These are phyloP conservation scores for Xylaria venustula DNA, from an alignment of 495 filamentous ascomycete genomes.

Conservation along the genomic window DNA sequence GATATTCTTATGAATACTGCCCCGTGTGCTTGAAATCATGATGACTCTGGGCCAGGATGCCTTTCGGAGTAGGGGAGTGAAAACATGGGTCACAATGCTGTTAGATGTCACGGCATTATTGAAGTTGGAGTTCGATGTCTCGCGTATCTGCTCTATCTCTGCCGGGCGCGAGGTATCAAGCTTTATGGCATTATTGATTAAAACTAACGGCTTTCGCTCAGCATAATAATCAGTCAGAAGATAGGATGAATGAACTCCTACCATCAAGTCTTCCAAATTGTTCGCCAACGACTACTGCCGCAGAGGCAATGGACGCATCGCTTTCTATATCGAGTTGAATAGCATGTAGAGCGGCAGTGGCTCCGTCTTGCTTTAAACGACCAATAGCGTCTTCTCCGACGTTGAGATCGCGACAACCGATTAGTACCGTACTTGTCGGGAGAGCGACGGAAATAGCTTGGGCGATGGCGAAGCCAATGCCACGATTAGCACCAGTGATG, in stretches of 20 bases:
- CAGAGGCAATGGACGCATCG: background rate
- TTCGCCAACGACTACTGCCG: background rate
- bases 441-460: conserved; percentile 27
- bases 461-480: conserved; percentile 36
- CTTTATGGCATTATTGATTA: conserved; percentile 1
- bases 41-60: conserved; percentile 20
- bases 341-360: background rate
- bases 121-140: conserved; percentile 25
- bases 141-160: conserved; percentile 5
- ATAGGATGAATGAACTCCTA: background rate
- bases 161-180: background rate
- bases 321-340: background rate
- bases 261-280: background rate
- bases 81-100: conserved; percentile 29
- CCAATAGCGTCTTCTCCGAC: background rate
- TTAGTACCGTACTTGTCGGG: conserved; percentile 26
- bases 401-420: conserved; percentile 20
- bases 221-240: no score
- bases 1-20: conserved; percentile 15
- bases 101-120: conserved; percentile 30
- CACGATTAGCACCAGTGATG: conserved; percentile 38
- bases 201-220: background rate
- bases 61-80: conserved; percentile 31
- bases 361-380: background rate
- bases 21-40: conserved; percentile 25